Conservation (phyloP, 305 asterid genomes). For the Fraxinus sp. region DNA sequence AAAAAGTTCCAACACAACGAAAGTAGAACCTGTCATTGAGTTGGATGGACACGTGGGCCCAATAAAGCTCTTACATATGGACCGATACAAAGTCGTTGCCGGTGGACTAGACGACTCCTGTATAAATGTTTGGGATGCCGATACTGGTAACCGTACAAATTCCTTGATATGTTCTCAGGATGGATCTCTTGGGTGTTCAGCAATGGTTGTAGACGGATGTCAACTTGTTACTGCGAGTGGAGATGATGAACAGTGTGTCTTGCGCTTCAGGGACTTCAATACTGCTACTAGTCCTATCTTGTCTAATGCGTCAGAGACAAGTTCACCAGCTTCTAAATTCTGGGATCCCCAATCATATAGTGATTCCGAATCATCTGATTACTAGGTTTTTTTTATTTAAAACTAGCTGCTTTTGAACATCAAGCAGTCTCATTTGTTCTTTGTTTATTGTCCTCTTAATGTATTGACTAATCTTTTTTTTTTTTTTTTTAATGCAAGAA, state of each 20-base stretch:
- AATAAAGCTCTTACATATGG: slow-evolving; percentile 55
- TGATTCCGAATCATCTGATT: slow-evolving; percentile 38
- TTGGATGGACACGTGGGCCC: slow-evolving; percentile 59
- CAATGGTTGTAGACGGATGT: slow-evolving; percentile 60
- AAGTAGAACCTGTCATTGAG: slow-evolving; percentile 43
- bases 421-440: not conserved
- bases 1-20: slow-evolving; percentile 33
- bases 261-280: slow-evolving; percentile 49
- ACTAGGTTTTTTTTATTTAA: not conserved
- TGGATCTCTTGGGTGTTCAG: slow-evolving; percentile 47
- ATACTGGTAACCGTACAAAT: slow-evolving; percentile 42
- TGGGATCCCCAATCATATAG: slow-evolving; percentile 41
- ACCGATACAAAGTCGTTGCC: slow-evolving; percentile 57
- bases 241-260: not conserved
- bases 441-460: not conserved
- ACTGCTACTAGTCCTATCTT: slow-evolving; percentile 32
- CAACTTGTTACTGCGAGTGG: slow-evolving; percentile 46
- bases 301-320: slow-evolving; percentile 22
- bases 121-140: slow-evolving; percentile 58
- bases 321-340: slow-evolving; percentile 44
- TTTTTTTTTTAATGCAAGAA: not conserved
- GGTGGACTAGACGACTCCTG: slow-evolving; percentile 58
- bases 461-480: not conserved
- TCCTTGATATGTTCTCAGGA: slow-evolving; percentile 31
- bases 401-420: not conserved